Evolutionary conservation across 805 yeast species (phyloP).

Genomic region (Hanseniaspora lindneri): DNA sequence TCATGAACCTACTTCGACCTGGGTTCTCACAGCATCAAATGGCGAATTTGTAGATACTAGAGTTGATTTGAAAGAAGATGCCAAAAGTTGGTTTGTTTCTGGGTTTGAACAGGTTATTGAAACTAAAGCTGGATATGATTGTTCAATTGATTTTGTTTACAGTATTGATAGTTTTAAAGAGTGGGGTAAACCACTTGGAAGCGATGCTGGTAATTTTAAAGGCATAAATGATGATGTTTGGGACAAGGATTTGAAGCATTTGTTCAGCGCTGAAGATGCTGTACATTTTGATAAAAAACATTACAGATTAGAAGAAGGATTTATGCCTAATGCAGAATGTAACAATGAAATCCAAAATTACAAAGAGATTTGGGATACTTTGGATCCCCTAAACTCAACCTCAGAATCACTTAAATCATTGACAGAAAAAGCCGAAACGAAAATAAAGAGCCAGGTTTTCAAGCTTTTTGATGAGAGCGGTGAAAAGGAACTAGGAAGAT

Average conservation of each 20-base stretch:
- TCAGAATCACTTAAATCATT: slow-evolving; percentile 24
- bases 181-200: slow-evolving; percentile 17
- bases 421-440: neutral
- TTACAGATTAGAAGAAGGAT: slow-evolving; percentile 39
- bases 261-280: neutral
- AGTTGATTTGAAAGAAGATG: slow-evolving; percentile 3
- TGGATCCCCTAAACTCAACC: slow-evolving; percentile 32
- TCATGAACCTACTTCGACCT: slow-evolving; percentile 37
- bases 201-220: slow-evolving; percentile 40
- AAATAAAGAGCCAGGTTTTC: slow-evolving; percentile 15
- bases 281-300: neutral
- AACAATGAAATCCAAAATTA: slow-evolving; percentile 33
- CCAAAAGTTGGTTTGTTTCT: slow-evolving; percentile 22
- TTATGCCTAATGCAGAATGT: slow-evolving; percentile 37
- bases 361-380: slow-evolving; percentile 44
- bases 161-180: slow-evolving; percentile 9
- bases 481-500: slow-evolving; percentile 29
- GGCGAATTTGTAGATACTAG: slow-evolving; percentile 40
- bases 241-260: neutral
- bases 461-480: neutral
- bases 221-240: slow-evolving; percentile 30
- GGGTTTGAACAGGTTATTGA: slow-evolving; percentile 28
- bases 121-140: slow-evolving; percentile 15
- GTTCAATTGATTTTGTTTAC: slow-evolving; percentile 14
- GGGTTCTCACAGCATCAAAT: slow-evolving; percentile 38